These are phyloP conservation scores for Porogramme epimiltina DNA, from an alignment of 1,284 basidiomycete genomes.

Conservation along the genomic window DNA sequence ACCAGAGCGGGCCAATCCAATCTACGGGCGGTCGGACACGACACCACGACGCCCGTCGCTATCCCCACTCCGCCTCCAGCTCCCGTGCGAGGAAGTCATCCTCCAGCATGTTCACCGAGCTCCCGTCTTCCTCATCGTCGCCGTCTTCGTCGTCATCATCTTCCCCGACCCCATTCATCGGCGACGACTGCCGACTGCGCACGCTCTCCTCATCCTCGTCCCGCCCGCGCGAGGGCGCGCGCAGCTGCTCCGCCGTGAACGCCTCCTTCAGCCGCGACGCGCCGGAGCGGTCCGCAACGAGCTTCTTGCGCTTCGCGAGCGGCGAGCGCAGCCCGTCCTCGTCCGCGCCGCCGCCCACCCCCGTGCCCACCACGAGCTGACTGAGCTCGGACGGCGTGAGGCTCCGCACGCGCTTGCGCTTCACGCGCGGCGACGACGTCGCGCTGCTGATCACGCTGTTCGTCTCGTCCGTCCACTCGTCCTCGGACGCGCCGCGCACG, in stretches of 20 bases:
- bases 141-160: constrained; percentile 41
- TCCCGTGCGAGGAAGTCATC: constrained; percentile 77
- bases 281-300: constrained; percentile 62
- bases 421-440: constrained; percentile 47
- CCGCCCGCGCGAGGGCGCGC: constrained; percentile 3
- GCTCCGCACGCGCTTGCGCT: constrained; percentile 71
- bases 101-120: constrained; percentile 45
- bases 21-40: too few relatives aligned
- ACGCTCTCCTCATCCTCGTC: constrained; percentile 24
- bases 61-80: constrained; percentile 74
- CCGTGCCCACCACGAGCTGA: constrained; percentile 18
- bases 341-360: constrained; percentile 36
- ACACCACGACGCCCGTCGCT: too few relatives aligned
- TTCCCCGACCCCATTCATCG: constrained; percentile 27
- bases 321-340: constrained; percentile 59
- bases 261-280: constrained; percentile 68
- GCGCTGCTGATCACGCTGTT: constrained; percentile 47
- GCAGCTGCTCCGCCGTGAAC: constrained; percentile 59
- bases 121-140: constrained; percentile 39
- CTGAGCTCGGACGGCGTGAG: constrained; percentile 60
- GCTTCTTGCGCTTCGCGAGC: constrained; percentile 74
- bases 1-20: background rate
- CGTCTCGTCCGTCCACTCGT: constrained; percentile 48
- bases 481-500: constrained; percentile 41
- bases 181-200: constrained; percentile 14